These are phyloP conservation scores for Rhodotorula sp. DNA, from an alignment of 1,284 basidiomycete genomes.

Conservation along the genomic window DNA sequence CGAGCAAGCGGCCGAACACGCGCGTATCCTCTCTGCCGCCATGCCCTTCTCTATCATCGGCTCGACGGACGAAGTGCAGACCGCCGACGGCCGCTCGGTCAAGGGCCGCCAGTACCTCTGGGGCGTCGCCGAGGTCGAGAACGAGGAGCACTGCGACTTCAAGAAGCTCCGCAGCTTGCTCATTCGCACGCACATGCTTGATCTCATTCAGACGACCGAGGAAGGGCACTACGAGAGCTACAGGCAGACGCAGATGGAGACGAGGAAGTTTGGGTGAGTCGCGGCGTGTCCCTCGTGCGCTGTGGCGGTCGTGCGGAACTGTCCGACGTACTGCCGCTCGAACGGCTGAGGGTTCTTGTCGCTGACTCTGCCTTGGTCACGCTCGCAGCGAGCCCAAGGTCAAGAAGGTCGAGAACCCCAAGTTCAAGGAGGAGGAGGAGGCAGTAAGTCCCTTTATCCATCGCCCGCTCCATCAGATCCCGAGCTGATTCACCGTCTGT, in stretches of 20 bases:
- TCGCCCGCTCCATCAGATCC: background rate
- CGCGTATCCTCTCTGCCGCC: slow-evolving; percentile 77
- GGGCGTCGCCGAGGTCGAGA: slow-evolving; percentile 99
- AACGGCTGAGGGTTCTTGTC: too few relatives aligned
- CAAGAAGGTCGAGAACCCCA: slow-evolving; percentile 98
- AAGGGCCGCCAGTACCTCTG: slow-evolving; percentile 99
- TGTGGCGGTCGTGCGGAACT: background rate
- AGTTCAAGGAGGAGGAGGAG: slow-evolving; percentile 99
- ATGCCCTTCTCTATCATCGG: slow-evolving; percentile 99
- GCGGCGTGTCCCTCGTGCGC: too few relatives aligned
- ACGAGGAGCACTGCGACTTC: slow-evolving; percentile 99
- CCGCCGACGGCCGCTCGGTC: slow-evolving; percentile 84
- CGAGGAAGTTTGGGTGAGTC: slow-evolving; percentile 76
- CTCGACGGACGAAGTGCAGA: slow-evolving; percentile 89
- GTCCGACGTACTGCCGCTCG: too few relatives aligned
- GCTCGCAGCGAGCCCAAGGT: slow-evolving; percentile 80
- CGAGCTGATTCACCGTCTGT: too few relatives aligned
- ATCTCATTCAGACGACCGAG: slow-evolving; percentile 93
- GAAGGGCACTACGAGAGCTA: slow-evolving; percentile 98
- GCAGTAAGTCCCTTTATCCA: slow-evolving; percentile 47
- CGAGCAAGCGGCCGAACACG: slow-evolving; percentile 81
- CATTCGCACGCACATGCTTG: slow-evolving; percentile 98
- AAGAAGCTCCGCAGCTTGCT: slow-evolving; percentile 93
- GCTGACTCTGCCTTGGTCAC: background rate
- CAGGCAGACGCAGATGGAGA: slow-evolving; percentile 99